A percentile compares a stretch with the other conserved stretches of the same genome.
Conservation (phyloP, 768 basidiomycete species). For the Trametopsis cervina region DNA sequence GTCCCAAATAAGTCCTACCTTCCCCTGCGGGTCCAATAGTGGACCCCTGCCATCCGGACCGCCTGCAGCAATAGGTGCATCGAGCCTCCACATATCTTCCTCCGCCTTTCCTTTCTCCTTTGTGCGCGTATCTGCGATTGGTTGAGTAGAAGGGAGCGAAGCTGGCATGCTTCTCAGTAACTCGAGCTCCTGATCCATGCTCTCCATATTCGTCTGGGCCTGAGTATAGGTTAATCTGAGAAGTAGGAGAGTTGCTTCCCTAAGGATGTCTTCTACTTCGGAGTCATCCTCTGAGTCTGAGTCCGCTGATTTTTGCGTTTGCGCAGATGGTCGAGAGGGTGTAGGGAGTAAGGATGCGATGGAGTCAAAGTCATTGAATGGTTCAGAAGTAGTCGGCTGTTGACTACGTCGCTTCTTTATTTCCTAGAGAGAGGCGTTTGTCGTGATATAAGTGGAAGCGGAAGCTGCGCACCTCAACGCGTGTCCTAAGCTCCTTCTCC, state of each 20-base stretch:
- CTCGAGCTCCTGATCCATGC: constrained; percentile 64
- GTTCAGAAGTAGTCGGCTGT: constrained; percentile 22
- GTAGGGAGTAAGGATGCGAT: constrained; percentile 54
- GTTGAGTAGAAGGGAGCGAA: constrained; percentile 25
- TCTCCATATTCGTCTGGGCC: constrained; percentile 59
- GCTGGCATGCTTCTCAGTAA: constrained; percentile 54
- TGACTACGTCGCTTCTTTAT: constrained; percentile 50
- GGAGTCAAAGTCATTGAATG: constrained; percentile 51
- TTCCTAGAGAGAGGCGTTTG: constrained; percentile 29
- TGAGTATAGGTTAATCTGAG: constrained; percentile 69
- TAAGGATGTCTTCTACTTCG: constrained; percentile 57
- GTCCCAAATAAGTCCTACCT: constrained; percentile 39
- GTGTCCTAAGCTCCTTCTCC: constrained; percentile 71
- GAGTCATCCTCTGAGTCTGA: constrained; percentile 44
- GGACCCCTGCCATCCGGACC: constrained; percentile 45
- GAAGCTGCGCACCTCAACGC: constrained; percentile 52
- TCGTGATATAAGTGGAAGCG: not conserved
- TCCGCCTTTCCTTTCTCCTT: constrained; percentile 34
- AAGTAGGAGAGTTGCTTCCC: constrained; percentile 63
- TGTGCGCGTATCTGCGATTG: constrained; percentile 27
- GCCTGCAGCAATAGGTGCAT: constrained; percentile 34
- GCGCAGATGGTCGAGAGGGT: not conserved
- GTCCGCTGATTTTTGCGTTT: constrained; percentile 19
- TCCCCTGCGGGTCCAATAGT: constrained; percentile 69
- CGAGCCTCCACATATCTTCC: constrained; percentile 68